Evolutionary conservation across 192 early-diverging fungal species (phyloP).

Genomic region (Rhizoclosmatium globosum): DNA sequence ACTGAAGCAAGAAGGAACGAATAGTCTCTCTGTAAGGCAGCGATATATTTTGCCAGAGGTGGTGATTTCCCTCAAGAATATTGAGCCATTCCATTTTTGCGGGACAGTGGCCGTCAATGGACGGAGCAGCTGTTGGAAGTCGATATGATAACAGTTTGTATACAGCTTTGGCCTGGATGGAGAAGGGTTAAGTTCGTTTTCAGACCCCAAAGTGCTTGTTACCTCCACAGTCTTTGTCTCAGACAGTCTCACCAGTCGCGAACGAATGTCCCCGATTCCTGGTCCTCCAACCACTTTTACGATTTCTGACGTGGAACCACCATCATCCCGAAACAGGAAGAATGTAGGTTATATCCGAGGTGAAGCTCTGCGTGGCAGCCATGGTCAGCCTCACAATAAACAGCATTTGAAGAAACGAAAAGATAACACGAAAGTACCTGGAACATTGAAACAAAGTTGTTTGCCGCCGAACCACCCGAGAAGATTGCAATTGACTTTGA

Average conservation of each 20-base stretch:
- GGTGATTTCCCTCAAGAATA: slow-evolving; percentile 77
- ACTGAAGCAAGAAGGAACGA: slow-evolving; percentile 73
- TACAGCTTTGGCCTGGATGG: slow-evolving; percentile 63
- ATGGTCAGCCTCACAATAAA: not conserved
- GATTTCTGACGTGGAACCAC: slow-evolving; percentile 62
- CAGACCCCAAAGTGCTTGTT: not conserved
- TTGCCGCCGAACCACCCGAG: slow-evolving; percentile 83
- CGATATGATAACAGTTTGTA: slow-evolving; percentile 75
- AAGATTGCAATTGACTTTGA: slow-evolving; percentile 65
- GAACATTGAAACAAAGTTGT: slow-evolving; percentile 65
- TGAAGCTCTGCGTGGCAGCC: slow-evolving; percentile 46
- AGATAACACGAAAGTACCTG: slow-evolving; percentile 38
- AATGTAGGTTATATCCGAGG: slow-evolving; percentile 68
- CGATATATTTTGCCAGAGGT: slow-evolving; percentile 55
- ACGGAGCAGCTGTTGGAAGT: slow-evolving; percentile 63
- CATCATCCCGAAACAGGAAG: slow-evolving; percentile 79
- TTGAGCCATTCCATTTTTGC: slow-evolving; percentile 77
- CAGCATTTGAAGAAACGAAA: not conserved
- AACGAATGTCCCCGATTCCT: slow-evolving; percentile 77
- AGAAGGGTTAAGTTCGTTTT: not conserved
- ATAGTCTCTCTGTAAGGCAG: slow-evolving; percentile 68
- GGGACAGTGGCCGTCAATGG: slow-evolving; percentile 23
- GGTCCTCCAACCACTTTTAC: slow-evolving; percentile 78
- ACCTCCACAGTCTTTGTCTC: slow-evolving; percentile 61
- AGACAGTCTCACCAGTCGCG: slow-evolving; percentile 71